Evolutionary conservation across 306 rosid genomes (phyloP).

Genomic region (Pterocarpus santalinus): DNA sequence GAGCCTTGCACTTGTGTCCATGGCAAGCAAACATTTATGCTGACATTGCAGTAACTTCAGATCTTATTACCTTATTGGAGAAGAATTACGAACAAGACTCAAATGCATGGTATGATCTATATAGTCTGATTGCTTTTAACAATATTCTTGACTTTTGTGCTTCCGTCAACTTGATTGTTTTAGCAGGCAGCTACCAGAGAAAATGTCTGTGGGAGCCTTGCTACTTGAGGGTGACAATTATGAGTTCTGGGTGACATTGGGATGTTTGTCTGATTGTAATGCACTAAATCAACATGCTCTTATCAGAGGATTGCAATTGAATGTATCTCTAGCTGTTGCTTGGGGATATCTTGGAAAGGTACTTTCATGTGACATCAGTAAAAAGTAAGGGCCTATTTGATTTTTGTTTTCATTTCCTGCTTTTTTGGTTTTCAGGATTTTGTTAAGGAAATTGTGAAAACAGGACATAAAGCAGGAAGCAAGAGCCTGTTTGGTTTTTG

Average conservation of each 20-base stretch:
- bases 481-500: too few species aligned
- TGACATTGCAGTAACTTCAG: constrained; percentile 80
- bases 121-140: constrained; percentile 29
- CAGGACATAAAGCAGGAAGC: not conserved
- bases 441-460: too few species aligned
- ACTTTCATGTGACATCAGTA: constrained; percentile 47
- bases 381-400: not conserved
- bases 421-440: too few species aligned
- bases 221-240: constrained; percentile 86
- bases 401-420: too few species aligned
- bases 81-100: constrained; percentile 48
- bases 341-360: constrained; percentile 98
- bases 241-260: constrained; percentile 94
- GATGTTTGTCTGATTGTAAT: constrained; percentile 68
- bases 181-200: constrained; percentile 79
- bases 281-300: constrained; percentile 89
- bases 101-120: constrained; percentile 67
- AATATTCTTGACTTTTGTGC: constrained; percentile 31
- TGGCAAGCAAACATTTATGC: constrained; percentile 90
- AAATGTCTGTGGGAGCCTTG: constrained; percentile 91
- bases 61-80: constrained; percentile 59
- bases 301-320: constrained; percentile 85
- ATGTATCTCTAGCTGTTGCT: constrained; percentile 82
- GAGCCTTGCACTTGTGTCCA: constrained; percentile 87
- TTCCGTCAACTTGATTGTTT: constrained; percentile 47